Base-by-base conservation (phyloP, 805 yeast genomes). In the Wickerhamia fluorescens region DNA sequence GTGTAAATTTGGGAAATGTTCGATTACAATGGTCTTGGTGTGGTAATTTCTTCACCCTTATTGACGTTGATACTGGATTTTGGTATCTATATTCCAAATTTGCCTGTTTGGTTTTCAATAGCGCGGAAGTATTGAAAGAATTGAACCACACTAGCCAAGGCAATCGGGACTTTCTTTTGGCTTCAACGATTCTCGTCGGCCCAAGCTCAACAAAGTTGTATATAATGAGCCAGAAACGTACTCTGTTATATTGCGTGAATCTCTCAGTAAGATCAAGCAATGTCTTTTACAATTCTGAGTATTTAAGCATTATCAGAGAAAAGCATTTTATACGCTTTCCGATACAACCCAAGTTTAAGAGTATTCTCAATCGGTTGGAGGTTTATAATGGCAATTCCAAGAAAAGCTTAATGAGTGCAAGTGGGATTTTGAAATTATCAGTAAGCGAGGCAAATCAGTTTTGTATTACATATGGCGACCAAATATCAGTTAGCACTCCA, bases 1-100 rank as follows among this genome's bases (percentile, higher is more conserved):
- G n/a, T n/a, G n/a, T n/a, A n/a, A n/a, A n/a, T n/a, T n/a, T n/a
- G n/a, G n/a, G n/a, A n/a, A n/a, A n/a, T n/a, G n/a, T n/a, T n/a
- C n/a, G n/a, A n/a, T n/a, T n/a, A n/a, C n/a, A 20, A 6, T 63
- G 68, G 68, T 47, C 68, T 1, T 49, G 59, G 1, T 47, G 57
- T 34, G 70, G 68, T 3, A 42, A 40, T 13, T 61, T 51, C 31
- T 56, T 60, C 24, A 31, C 41, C 8, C 16, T 46, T 5, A 33
- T 49, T 5, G 41, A 47, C 31, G 19, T 28, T 3, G 21, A 30
- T 5, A 34, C 49, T 14, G 51, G 51, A 1, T 28, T 30, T 21
- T 63, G 67, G 67, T 40, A 45, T 11, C 36, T 60, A 11, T 36
- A 44, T 21, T 51, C 66, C 4, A 53, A 49, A 34, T 59, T 60